A percentile compares a stretch with the other conserved stretches of the same genome.
These are phyloP conservation scores for Xanthoconium stramineum DNA, from an alignment of 768 basidiomycete species.

Conservation along the genomic window DNA sequence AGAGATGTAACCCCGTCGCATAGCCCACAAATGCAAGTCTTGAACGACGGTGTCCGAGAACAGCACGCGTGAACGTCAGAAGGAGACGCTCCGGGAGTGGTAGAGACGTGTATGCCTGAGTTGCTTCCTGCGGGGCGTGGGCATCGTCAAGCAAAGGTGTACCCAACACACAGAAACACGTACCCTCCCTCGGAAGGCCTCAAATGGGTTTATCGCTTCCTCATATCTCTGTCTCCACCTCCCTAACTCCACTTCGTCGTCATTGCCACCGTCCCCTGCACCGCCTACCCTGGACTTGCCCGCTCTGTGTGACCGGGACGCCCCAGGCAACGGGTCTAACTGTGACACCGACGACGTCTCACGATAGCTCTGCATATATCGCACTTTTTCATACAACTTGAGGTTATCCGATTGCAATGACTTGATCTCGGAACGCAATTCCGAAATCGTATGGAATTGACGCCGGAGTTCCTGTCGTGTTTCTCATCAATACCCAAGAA, in stretches of 20 bases:
- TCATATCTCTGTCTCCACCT: slow-evolving; percentile 92
- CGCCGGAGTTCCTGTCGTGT: slow-evolving; percentile 78
- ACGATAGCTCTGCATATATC: slow-evolving; percentile 96
- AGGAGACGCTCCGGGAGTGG: slow-evolving; percentile 91
- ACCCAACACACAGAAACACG: slow-evolving; percentile 30
- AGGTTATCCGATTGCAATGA: slow-evolving; percentile 92
- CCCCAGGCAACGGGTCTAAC: slow-evolving; percentile 61
- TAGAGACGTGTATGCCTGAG: slow-evolving; percentile 86
- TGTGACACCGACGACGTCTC: slow-evolving; percentile 68
- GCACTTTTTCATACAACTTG: slow-evolving; percentile 97
- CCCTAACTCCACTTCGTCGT: slow-evolving; percentile 66
- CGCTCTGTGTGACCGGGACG: slow-evolving; percentile 15
- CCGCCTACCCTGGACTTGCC: slow-evolving; percentile 4
- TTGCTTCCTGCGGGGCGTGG: slow-evolving; percentile 70
- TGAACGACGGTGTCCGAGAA: slow-evolving; percentile 88
- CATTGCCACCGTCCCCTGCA: slow-evolving; percentile 28
- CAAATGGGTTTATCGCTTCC: slow-evolving; percentile 97
- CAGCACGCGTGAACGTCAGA: slow-evolving; percentile 76
- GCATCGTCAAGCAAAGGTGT: neutral
- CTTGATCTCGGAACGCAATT: slow-evolving; percentile 90
- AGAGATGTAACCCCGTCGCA: slow-evolving; percentile 72
- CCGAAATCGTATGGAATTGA: slow-evolving; percentile 92
- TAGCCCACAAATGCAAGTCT: slow-evolving; percentile 88
- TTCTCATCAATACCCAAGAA: neutral
- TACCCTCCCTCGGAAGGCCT: slow-evolving; percentile 93